These are phyloP conservation scores for Triadica sebifera DNA, from an alignment of 345 rosid genomes.

Conservation along the genomic window DNA sequence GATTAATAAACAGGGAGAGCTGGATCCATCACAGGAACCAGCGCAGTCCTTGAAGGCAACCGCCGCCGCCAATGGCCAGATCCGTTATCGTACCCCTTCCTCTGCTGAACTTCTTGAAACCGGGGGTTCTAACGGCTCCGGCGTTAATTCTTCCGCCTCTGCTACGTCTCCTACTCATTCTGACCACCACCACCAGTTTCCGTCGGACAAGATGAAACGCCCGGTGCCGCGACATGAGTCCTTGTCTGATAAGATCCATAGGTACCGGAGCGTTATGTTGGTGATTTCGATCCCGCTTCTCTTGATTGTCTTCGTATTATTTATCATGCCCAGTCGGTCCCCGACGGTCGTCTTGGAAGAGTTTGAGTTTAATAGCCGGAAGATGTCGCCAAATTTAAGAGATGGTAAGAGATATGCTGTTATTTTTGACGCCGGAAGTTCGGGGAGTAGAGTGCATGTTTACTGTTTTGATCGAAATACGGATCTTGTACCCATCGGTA, in stretches of 20 bases:
- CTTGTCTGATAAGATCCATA: conserved; percentile 73
- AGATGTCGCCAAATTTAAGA: conserved; percentile 40
- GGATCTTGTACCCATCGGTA: conserved; percentile 90
- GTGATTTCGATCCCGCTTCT: conserved; percentile 66
- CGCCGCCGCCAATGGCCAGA: conserved; percentile 71
- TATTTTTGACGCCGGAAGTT: conserved; percentile 91
- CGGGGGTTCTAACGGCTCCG: conserved; percentile 40
- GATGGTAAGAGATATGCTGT: conserved; percentile 61
- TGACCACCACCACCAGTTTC: conserved; percentile 28
- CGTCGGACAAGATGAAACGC: conserved; percentile 55
- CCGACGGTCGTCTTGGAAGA: conserved; percentile 40
- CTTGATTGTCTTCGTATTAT: conserved; percentile 54
- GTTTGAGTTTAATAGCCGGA: conserved; percentile 44
- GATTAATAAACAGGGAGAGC: conserved; percentile 43
- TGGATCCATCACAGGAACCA: conserved; percentile 77
- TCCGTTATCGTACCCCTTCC: conserved; percentile 76
- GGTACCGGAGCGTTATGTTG: conserved; percentile 57
- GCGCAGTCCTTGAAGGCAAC: conserved; percentile 61
- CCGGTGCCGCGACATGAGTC: conserved; percentile 47
- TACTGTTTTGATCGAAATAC: conserved; percentile 78
- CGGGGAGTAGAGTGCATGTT: conserved; percentile 96
- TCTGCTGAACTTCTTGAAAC: conserved; percentile 22
- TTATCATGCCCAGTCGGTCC: conserved; percentile 56
- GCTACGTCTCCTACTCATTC: conserved; percentile 47
- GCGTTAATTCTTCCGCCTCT: conserved; percentile 39